Evolutionary conservation across 495 filamentous ascomycete genomes (phyloP).

Genomic region (Neurospora pannonica): DNA sequence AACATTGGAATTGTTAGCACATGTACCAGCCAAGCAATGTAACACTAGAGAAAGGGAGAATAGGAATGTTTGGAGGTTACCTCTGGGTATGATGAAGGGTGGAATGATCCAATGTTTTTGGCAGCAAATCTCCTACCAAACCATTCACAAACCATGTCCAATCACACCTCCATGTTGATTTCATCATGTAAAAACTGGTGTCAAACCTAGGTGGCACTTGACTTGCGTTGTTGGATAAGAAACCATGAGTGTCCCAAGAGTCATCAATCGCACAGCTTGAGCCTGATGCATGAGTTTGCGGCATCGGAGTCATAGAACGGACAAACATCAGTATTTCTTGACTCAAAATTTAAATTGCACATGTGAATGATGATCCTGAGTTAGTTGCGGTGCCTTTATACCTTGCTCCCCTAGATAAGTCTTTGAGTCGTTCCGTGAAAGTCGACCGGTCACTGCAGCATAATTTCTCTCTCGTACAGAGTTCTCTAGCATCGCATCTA

Average conservation of each 20-base stretch:
- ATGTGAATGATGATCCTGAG: background rate
- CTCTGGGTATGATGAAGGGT: background rate
- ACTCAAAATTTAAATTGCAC: background rate
- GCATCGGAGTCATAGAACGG: background rate
- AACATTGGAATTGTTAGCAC: background rate
- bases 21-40: background rate
- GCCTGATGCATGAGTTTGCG: background rate
- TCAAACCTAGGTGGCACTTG: background rate
- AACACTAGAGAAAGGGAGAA: background rate
- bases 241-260: background rate
- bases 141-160: background rate
- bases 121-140: background rate
- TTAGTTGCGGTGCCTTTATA: too few species aligned
- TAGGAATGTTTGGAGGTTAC: background rate
- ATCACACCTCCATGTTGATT: background rate
- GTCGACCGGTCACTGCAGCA: too few species aligned
- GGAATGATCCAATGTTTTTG: background rate
- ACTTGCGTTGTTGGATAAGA: background rate
- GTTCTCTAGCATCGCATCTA: too few species aligned
- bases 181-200: too few species aligned
- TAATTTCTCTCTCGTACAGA: too few species aligned
- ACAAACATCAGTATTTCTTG: background rate
- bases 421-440: too few species aligned
- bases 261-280: background rate
- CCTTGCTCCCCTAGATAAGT: too few species aligned